Conservation (phyloP, 257 asterid genomes). For the Coffea canephora region DNA sequence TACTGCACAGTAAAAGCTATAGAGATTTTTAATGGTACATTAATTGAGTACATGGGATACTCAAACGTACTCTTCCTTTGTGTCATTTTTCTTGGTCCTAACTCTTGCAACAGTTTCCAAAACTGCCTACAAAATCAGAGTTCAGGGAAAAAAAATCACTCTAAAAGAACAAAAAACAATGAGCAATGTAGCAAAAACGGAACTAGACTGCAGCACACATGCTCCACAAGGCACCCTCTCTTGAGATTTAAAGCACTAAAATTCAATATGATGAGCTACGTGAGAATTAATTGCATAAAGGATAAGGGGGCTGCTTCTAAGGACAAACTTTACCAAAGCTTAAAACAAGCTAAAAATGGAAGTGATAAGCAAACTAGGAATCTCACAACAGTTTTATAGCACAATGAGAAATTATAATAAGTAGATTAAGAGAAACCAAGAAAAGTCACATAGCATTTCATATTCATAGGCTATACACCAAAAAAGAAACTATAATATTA, state of each 20-base stretch:
- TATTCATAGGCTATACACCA: not conserved
- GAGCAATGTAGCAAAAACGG: not conserved
- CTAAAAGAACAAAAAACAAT: not conserved
- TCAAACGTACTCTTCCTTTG: conserved; percentile 64
- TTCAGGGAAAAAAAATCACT: conserved; percentile 10
- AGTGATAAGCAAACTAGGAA: too few relatives aligned
- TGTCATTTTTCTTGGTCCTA: conserved; percentile 75
- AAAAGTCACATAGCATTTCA: too few relatives aligned
- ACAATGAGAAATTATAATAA: too few relatives aligned
- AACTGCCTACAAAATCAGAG: conserved; percentile 63
- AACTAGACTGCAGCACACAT: not conserved
- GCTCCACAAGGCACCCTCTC: not conserved
- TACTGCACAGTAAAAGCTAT: not conserved
- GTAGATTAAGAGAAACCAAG: too few relatives aligned
- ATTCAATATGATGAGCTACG: not conserved
- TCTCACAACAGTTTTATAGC: not conserved
- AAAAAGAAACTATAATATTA: too few relatives aligned
- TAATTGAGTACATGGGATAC: conserved; percentile 10
- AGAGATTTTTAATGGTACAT: not conserved
- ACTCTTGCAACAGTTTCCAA: conserved; percentile 87
- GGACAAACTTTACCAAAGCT: too few relatives aligned
- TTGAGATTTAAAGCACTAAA: not conserved
- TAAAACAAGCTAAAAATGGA: not conserved
- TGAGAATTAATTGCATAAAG: not conserved
- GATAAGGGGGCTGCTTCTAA: too few relatives aligned